Conservation (phyloP, 2,329 filamentous ascomycete genomes). For the Dothistroma septosporum region DNA sequence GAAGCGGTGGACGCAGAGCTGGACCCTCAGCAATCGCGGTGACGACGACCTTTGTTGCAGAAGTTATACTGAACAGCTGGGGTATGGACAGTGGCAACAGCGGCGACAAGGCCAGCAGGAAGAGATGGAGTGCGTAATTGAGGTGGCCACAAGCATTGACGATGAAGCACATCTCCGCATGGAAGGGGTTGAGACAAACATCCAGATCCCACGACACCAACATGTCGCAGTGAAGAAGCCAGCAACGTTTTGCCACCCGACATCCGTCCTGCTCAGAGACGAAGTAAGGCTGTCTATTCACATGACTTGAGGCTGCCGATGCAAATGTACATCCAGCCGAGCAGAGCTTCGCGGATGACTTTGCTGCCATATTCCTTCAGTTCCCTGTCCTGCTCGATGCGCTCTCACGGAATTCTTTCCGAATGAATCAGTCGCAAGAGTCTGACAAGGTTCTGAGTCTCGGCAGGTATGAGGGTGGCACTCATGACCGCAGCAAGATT, state of each 20-base stretch:
- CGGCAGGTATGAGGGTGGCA: too few species aligned
- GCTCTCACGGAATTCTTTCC: too few species aligned
- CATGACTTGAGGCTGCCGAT: too few species aligned
- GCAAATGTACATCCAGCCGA: too few species aligned
- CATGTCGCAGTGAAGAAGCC: not conserved
- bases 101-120: not conserved
- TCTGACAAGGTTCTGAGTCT: too few species aligned
- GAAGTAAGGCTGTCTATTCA: not conserved
- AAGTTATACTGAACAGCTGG: not conserved
- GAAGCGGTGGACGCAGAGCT: too few species aligned
- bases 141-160: not conserved
- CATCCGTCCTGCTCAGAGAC: not conserved
- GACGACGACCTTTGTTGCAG: not conserved
- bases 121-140: not conserved
- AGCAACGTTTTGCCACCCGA: not conserved
- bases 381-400: too few species aligned
- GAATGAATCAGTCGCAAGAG: too few species aligned
- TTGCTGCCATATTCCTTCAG: too few species aligned
- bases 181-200: not conserved
- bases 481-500: too few species aligned
- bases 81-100: not conserved
- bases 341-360: too few species aligned
- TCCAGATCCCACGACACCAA: not conserved
- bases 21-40: too few species aligned
- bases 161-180: not conserved